Base-by-base conservation (phyloP, 1,284 basidiomycete genomes). In the Leccinum fallax region DNA sequence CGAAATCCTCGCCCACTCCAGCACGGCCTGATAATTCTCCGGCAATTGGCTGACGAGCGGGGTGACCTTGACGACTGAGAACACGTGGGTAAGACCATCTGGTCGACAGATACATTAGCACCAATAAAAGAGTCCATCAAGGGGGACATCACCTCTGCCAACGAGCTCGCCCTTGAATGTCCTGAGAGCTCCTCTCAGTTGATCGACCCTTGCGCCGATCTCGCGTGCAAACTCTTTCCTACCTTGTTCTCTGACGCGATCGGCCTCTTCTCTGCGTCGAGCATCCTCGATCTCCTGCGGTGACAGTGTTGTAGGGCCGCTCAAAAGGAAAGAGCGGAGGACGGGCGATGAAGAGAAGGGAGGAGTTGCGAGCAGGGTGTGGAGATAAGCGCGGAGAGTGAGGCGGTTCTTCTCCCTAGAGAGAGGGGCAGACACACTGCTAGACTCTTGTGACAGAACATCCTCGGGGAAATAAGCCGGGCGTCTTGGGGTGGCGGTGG, bases 1-100 rank as follows among this genome's bases (percentile, higher is more conserved):
- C 93, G 95, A 96, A 75, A 98, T 98, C 59, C 95, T 84, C 3
- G 93, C 97, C 97, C 97, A 99, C 76, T 98, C 95, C 13, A 98
- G 74, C 38, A 98, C 92, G 55, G 94, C 93, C 67, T 87, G 83
- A 72, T 97, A 98, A 66, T 95, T 93, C 8, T 81, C 76, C 2
- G 97, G 97, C 32, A 99, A 79, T 68, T 91, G 86, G 62, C 86
- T 83, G 6, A 97, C 87, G 62, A 87, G 81, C 10, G 92, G 86
- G 3, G 93, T 96, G 28, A 85, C 77, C 75, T 95, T 93, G 75
- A 99, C 93, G 3, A 90, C 91, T 11, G 87, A 85, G 74, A 99
- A 99, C 43, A 98, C 84, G 61, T 85, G 86, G 34, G 87, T 91
- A 46, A 99, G 80, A 3, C 97, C 97, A 73, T 97, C 96, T 87